These are phyloP conservation scores for Halophytophthora batemanensis DNA, from an alignment of 352 stramenopile species.

Conservation along the genomic window DNA sequence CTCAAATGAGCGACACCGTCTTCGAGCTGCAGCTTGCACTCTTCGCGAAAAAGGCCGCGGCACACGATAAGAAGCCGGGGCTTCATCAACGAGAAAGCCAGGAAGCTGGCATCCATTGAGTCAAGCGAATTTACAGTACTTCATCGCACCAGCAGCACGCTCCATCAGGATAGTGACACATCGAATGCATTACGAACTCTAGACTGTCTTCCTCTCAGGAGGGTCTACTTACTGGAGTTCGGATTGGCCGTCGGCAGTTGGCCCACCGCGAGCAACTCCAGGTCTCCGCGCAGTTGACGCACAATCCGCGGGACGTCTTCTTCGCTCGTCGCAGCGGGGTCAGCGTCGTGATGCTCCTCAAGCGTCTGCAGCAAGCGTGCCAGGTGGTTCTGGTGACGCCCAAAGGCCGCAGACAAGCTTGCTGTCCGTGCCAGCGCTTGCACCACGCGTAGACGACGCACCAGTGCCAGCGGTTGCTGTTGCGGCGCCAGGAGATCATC, in stretches of 20 bases:
- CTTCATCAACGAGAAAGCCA: no score
- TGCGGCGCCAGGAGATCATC: constrained; percentile 19
- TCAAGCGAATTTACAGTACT: no score
- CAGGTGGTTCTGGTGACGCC: constrained; percentile 31
- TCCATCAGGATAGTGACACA: no score
- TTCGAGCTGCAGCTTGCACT: no score
- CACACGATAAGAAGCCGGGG: no score
- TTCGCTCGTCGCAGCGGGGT: constrained; percentile 5
- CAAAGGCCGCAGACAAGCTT: constrained; percentile 30
- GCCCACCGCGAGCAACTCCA: constrained; percentile 53
- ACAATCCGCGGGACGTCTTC: constrained; percentile 38
- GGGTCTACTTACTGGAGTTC: constrained; percentile 3
- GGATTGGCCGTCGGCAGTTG: neutral
- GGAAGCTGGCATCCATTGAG: no score
- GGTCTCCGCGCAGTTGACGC: constrained; percentile 54
- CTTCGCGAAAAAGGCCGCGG: no score
- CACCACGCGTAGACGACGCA: constrained; percentile 31
- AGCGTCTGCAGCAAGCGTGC: constrained; percentile 21
- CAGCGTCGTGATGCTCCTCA: constrained; percentile 17
- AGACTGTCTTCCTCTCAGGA: constrained; percentile 2
- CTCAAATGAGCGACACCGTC: no score
- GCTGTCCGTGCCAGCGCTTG: constrained; percentile 48
- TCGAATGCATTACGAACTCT: no score
- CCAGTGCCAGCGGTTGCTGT: constrained; percentile 7
- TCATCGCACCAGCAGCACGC: no score